Evolutionary conservation across 495 filamentous ascomycete species (phyloP), one percentile per base, ranked within the genome.

Genomic region (Glarea lozoyensis): DNA sequence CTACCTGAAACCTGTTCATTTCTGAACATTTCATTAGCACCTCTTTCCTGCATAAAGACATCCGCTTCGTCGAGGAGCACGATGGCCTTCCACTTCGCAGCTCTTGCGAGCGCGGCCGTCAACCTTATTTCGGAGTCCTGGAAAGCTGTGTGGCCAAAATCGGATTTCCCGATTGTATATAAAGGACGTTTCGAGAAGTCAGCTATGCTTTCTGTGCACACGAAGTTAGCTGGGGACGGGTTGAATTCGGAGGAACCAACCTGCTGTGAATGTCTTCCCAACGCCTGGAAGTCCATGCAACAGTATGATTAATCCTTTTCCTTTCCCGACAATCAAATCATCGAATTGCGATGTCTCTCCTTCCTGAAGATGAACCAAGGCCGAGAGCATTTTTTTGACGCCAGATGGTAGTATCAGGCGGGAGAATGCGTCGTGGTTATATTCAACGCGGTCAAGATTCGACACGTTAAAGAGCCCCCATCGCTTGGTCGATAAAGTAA

Each of bases 401-500:
- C 80, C 76, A 6, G 69, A 60, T 0, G 81, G 75, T 5, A 92
- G 66, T 3, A 89, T 81, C 11, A 92, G 73, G 2, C 73, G 78
- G 45, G 80, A 70, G 53, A 85, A 90, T 4, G 86, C 86, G n/a
- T 73, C 67, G 24, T 78, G 75, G 55, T 90, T 84, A 79, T 79
- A 90, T 27, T 76, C 66, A 48, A 86, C 87, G n/a, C 88, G 81
- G 40, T 76, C 76, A 56, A 94, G 73, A 7, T 80, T 77, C 0
- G 79, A 84, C 35, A 94, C 76, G 16, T 75, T 78, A 54, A 93
- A 89, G 59, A 92, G 83, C 0, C 92, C 70, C 88, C 88, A 94
- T 2, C 85, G 63, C 64, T 92, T 94, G 58, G 90, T 84, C 18
- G 69, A 74, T 58, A 94, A 90, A 11, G n/a, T 29, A 27, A 44